phyloP scores from a whole-genome alignment of 2,329 filamentous ascomycete species.

The Orbilia javanica region DNA sequence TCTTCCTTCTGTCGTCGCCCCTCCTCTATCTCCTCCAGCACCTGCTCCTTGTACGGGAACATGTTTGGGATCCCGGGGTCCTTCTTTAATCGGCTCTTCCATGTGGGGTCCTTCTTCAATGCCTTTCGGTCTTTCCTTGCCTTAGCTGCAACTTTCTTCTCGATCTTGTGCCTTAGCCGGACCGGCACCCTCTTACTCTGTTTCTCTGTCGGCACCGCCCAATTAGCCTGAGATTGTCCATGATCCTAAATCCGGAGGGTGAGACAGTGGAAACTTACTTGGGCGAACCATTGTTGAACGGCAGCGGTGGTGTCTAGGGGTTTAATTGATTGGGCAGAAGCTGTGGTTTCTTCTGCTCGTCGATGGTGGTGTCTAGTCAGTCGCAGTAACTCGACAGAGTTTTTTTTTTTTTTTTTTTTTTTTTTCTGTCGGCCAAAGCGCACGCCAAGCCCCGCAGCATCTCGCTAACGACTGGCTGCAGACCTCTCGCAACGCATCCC shows the following conservation, averaged over 20 bases:
- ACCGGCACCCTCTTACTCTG: slow-evolving; percentile 92
- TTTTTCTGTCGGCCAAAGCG: slow-evolving; percentile 17
- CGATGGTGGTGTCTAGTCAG: slow-evolving; percentile 16
- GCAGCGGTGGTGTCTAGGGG: slow-evolving; percentile 14
- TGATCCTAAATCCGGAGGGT: slow-evolving; percentile 11
- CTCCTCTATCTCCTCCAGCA: slow-evolving; percentile 94
- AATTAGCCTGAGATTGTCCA: slow-evolving; percentile 40
- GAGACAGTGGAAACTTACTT: slow-evolving; percentile 57
- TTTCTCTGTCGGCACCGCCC: slow-evolving; percentile 74
- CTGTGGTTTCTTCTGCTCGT: slow-evolving; percentile 17
- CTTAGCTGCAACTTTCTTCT: slow-evolving; percentile 90
- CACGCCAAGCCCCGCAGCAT: slow-evolving; percentile 22
- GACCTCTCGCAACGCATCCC: slow-evolving; percentile 24
- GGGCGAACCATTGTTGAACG: slow-evolving; percentile 62
- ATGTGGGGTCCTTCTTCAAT: slow-evolving; percentile 97
- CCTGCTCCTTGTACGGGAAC: slow-evolving; percentile 96
- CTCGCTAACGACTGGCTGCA: slow-evolving; percentile 30
- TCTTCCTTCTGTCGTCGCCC: slow-evolving; percentile 83
- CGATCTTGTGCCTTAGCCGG: slow-evolving; percentile 93
- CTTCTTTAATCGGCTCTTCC: slow-evolving; percentile 94
- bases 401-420: too few species aligned
- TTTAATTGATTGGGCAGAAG: slow-evolving; percentile 11
- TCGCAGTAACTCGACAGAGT: slow-evolving; percentile 34
- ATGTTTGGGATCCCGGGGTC: slow-evolving; percentile 97
- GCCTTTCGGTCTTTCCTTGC: slow-evolving; percentile 89